Conservation (phyloP, 2,329 filamentous ascomycete species). For the Penicillium sp. region DNA sequence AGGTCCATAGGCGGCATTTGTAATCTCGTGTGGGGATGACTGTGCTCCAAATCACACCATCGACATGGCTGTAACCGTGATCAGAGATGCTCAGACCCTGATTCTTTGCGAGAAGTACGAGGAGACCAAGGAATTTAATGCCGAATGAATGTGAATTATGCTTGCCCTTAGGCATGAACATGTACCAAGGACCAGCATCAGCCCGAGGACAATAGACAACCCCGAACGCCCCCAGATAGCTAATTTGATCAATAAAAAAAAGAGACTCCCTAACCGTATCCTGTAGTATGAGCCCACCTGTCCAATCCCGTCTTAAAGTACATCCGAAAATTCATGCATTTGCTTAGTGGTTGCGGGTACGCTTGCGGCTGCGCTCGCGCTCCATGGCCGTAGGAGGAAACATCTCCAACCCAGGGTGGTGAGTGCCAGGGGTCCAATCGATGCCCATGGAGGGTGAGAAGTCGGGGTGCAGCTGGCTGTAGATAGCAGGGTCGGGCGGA, state of each 20-base stretch:
- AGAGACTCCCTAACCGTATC: conserved; percentile 1
- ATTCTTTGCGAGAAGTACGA: no score
- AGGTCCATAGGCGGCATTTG: no score
- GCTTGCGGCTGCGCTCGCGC: conserved; percentile 27
- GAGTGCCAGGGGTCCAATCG: conserved; percentile 42
- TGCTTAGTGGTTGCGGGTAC: conserved; percentile 22
- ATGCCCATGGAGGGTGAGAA: conserved; percentile 47
- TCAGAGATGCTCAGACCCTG: no score
- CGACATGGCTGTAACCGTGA: no score
- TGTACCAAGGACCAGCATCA: not conserved
- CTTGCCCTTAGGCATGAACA: not conserved
- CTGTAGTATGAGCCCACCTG: not conserved
- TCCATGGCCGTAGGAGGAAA: conserved; percentile 25
- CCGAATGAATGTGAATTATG: not conserved
- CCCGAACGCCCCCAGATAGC: conserved; percentile 6
- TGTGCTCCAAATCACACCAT: no score
- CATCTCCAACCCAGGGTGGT: conserved; percentile 27
- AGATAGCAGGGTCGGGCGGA: conserved; percentile 36
- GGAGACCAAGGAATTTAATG: conserved; percentile 48
- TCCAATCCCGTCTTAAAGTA: conserved; percentile 9
- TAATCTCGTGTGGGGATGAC: no score
- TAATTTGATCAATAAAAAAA: conserved; percentile 9
- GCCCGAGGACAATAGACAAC: not conserved
- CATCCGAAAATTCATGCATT: conserved; percentile 5
- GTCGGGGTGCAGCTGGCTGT: conserved; percentile 46